These are phyloP conservation scores for Bidens hawaiensis DNA, from an alignment of 140 eudicot genomes.

Conservation along the genomic window DNA sequence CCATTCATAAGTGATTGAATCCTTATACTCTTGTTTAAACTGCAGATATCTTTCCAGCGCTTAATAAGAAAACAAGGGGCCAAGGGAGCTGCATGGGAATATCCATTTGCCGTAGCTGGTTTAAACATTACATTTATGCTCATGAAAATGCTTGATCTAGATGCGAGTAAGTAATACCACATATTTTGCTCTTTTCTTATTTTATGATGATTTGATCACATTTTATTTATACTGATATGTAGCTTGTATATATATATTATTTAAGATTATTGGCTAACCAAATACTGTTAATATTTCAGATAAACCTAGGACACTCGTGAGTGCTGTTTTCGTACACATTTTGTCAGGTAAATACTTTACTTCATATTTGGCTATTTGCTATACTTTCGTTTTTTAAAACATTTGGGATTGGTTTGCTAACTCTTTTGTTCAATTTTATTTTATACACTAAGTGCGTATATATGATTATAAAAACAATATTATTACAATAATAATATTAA, in stretches of 20 bases:
- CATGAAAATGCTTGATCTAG: conserved; percentile 86
- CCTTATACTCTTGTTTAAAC: background rate
- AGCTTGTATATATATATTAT: background rate
- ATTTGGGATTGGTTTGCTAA: background rate
- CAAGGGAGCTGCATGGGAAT: conserved; percentile 73
- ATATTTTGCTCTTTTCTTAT: too few species aligned
- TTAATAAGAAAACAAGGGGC: conserved; percentile 70
- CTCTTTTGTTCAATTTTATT: background rate
- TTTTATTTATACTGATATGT: background rate
- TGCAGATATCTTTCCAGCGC: conserved; percentile 71
- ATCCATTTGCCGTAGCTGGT: conserved; percentile 98
- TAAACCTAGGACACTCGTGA: conserved; percentile 62
- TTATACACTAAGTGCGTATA: background rate
- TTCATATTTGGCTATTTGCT: background rate
- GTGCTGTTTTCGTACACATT: conserved; percentile 76
- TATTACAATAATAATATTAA: background rate
- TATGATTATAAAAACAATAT: background rate
- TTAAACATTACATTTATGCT: conserved; percentile 93
- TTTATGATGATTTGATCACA: background rate
- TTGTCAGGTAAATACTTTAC: conserved; percentile 46
- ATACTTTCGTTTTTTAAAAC: background rate
- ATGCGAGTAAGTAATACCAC: conserved; percentile 51
- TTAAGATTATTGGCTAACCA: conserved; percentile 26
- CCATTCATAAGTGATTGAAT: background rate
- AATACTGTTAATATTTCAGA: conserved; percentile 40